phyloP scores from a whole-genome alignment of 768 basidiomycete species.

The Polyporus arcularius region DNA sequence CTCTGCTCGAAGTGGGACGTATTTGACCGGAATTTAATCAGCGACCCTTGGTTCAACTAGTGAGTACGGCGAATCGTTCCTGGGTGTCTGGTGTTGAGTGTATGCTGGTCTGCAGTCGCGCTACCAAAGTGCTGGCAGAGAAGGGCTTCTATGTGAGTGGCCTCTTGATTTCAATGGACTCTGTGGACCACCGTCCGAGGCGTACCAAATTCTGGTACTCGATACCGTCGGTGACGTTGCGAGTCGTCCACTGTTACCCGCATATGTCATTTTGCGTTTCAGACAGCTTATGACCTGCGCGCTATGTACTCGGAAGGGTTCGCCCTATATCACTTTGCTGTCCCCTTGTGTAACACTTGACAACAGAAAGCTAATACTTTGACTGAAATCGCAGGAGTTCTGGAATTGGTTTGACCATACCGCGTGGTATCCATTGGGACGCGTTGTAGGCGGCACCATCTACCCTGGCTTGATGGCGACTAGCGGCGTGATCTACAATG shows the following conservation, averaged over 20 bases:
- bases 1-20: neutral
- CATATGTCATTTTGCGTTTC: no score
- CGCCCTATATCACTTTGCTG: no score
- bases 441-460: slow-evolving; percentile 97
- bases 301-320: no score
- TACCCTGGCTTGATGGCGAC: slow-evolving; percentile 99
- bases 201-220: no score
- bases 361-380: neutral
- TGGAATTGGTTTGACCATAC: slow-evolving; percentile 99
- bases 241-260: no score
- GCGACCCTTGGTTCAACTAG: slow-evolving; percentile 99
- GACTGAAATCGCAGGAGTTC: slow-evolving; percentile 72
- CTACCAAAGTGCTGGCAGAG: slow-evolving; percentile 85
- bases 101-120: slow-evolving; percentile 61
- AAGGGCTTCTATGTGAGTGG: slow-evolving; percentile 91
- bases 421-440: slow-evolving; percentile 98
- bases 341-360: no score
- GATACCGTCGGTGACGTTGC: no score
- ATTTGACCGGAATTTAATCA: slow-evolving; percentile 31
- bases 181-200: no score
- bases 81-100: neutral
- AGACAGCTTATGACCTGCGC: no score
- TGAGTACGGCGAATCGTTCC: slow-evolving; percentile 46
- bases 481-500: slow-evolving; percentile 93
- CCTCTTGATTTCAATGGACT: no score